These are phyloP conservation scores for Collybia nuda DNA, from an alignment of 768 basidiomycete genomes.

Conservation along the genomic window DNA sequence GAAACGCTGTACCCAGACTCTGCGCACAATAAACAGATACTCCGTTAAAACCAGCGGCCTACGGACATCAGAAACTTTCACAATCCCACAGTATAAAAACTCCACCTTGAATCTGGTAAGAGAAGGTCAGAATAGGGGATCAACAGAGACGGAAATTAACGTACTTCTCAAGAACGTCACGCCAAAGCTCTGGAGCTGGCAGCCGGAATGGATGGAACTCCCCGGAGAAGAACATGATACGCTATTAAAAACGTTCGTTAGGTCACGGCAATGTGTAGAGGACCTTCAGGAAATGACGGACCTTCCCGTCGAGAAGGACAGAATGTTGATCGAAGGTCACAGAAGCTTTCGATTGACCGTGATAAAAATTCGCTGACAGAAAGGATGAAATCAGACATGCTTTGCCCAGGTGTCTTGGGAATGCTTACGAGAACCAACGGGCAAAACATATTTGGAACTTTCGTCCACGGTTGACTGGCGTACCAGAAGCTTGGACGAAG, in stretches of 20 bases:
- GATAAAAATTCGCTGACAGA: slow-evolving; percentile 16
- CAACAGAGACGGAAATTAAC: background rate
- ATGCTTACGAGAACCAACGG: slow-evolving; percentile 19
- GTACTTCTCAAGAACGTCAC: slow-evolving; percentile 62
- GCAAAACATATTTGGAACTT: slow-evolving; percentile 19
- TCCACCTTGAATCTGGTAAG: slow-evolving; percentile 17
- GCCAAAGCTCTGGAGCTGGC: slow-evolving; percentile 65
- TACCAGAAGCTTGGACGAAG: background rate
- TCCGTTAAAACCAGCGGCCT: slow-evolving; percentile 67
- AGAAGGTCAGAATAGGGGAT: background rate
- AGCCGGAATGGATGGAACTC: slow-evolving; percentile 73
- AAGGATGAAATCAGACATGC: background rate
- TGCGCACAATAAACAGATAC: slow-evolving; percentile 56
- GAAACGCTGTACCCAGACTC: slow-evolving; percentile 30
- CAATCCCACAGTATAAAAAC: background rate
- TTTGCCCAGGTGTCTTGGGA: background rate
- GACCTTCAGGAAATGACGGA: slow-evolving; percentile 1
- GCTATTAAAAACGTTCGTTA: slow-evolving; percentile 17
- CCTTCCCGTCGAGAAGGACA: slow-evolving; percentile 32
- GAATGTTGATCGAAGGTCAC: slow-evolving; percentile 37
- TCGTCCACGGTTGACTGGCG: slow-evolving; percentile 21
- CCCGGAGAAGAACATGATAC: slow-evolving; percentile 58
- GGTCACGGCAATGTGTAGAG: too few species aligned
- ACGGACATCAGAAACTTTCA: slow-evolving; percentile 20
- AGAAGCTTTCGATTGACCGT: slow-evolving; percentile 27